phyloP scores from a whole-genome alignment of 75 land plant genomes.

The Sequoiadendron giganteum region DNA sequence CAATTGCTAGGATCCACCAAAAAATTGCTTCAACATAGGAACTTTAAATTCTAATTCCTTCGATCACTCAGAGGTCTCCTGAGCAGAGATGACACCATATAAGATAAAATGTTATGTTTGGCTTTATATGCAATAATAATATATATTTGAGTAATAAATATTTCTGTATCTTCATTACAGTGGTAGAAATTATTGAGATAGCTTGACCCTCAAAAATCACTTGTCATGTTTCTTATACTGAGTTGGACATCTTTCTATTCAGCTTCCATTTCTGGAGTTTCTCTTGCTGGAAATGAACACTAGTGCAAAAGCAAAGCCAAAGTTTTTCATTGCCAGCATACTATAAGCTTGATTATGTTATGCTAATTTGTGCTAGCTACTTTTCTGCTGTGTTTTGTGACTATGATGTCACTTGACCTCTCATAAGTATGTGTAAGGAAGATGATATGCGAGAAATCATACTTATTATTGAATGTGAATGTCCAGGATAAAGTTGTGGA shows the following conservation, averaged over 20 bases:
- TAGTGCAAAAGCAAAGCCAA: not conserved
- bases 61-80: not conserved
- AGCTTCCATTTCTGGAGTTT: not conserved
- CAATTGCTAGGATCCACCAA: not conserved
- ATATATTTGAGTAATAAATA: not conserved
- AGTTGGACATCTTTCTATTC: not conserved
- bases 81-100: not conserved
- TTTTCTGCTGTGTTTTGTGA: not conserved
- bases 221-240: not conserved
- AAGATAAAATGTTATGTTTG: not conserved
- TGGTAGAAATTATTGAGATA: not conserved
- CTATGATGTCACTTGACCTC: not conserved
- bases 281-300: not conserved
- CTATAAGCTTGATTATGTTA: not conserved
- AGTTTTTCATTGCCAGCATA: not conserved
- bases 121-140: not conserved
- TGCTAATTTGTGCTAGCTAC: not conserved
- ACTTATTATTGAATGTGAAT: not conserved
- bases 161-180: not conserved
- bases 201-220: not conserved
- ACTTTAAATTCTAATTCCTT: not conserved
- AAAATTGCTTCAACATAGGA: not conserved
- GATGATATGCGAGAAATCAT: not conserved
- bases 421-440: not conserved
- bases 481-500: conserved; percentile 37